Base-by-base conservation (phyloP, 2,329 filamentous ascomycete genomes). In the Annulohypoxylon truncatum region DNA sequence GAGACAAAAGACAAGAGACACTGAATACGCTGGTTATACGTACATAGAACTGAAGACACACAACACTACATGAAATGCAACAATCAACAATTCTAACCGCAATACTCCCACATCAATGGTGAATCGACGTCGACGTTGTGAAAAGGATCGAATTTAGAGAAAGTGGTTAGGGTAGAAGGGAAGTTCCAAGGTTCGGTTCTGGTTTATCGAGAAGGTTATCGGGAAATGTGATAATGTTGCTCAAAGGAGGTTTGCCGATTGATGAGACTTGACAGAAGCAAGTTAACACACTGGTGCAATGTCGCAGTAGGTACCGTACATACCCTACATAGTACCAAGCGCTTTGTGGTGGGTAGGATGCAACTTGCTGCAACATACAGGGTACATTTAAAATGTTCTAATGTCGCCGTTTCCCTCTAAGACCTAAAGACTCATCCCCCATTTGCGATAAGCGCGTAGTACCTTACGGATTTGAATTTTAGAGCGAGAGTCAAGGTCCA, bases 201-300 rank as follows among this genome's bases (percentile, higher is more conserved):
- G 22, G 42, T n/a, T 47, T 12, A 47, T n/a, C 18, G 18, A 28
- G 10, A 48, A 18, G 44, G 20, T 67, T 58, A 61, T 61, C 59
- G 59, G 52, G 54, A 62, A 59, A 57, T 66, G 60, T 65, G 66
- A 66, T 65, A 69, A 53, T 61, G 59, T 63, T 64, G 55, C 62
- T 68, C 67, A 69, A 69, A 69, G 67, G 67, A 69, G 67, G 67
- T 69, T 63, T 52, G 26, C 67, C 60, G 64, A 67, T 64, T 69
- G 57, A 69, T 69, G 60, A 69, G 66, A 66, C 60, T 24, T 46
- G 18, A 48, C n/a, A 28, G 22, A 48, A 28, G 56, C 53, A 61
- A 59, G 56, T 63, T 66, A 44, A 46, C 46, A n/a, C 46, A 61
- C 46, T 62, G 60, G 53, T 67, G 53, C 29, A 54, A 66, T 61